Evolutionary conservation across 2,329 filamentous ascomycete species (phyloP).

Genomic region (Neonectria faginata): DNA sequence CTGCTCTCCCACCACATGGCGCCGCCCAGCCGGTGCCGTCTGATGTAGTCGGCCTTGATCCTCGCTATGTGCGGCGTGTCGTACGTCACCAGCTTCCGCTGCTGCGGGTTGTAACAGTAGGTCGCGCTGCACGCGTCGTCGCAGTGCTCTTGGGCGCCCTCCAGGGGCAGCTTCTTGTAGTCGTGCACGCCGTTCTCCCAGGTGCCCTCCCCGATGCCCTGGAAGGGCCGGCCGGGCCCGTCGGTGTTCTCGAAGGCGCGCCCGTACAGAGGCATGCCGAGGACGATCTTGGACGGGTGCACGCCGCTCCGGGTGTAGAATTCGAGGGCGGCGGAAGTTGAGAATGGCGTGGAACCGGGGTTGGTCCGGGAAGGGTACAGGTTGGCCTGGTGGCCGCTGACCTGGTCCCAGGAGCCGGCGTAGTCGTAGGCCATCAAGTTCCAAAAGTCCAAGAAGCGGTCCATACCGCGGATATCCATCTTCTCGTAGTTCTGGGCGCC

Average conservation of each 20-base stretch:
- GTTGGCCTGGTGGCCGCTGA: slow-evolving; percentile 84
- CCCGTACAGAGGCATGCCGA: slow-evolving; percentile 94
- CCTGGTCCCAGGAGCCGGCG: slow-evolving; percentile 82
- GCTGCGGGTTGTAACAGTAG: slow-evolving; percentile 78
- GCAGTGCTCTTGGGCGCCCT: slow-evolving; percentile 71
- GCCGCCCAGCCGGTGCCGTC: slow-evolving; percentile 76
- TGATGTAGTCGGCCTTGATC: slow-evolving; percentile 79
- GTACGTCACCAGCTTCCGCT: slow-evolving; percentile 80
- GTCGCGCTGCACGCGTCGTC: slow-evolving; percentile 76
- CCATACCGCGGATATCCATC: slow-evolving; percentile 73
- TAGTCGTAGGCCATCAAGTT: slow-evolving; percentile 92
- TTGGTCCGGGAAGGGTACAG: slow-evolving; percentile 70
- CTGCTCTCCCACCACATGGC: slow-evolving; percentile 99
- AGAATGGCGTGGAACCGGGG: slow-evolving; percentile 80
- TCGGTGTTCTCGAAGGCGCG: slow-evolving; percentile 84
- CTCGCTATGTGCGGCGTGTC: slow-evolving; percentile 76
- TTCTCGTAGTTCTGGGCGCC: slow-evolving; percentile 72
- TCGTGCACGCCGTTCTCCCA: slow-evolving; percentile 91
- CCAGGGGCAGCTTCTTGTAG: slow-evolving; percentile 84
- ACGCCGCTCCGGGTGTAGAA: slow-evolving; percentile 77
- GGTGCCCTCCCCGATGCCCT: slow-evolving; percentile 79
- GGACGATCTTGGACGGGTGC: slow-evolving; percentile 76
- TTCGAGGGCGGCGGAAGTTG: slow-evolving; percentile 75
- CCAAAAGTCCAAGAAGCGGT: slow-evolving; percentile 77
- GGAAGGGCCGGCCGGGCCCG: slow-evolving; percentile 76